phyloP scores from a whole-genome alignment of 257 asterid genomes.

The Parsonsia alboflavescens region DNA sequence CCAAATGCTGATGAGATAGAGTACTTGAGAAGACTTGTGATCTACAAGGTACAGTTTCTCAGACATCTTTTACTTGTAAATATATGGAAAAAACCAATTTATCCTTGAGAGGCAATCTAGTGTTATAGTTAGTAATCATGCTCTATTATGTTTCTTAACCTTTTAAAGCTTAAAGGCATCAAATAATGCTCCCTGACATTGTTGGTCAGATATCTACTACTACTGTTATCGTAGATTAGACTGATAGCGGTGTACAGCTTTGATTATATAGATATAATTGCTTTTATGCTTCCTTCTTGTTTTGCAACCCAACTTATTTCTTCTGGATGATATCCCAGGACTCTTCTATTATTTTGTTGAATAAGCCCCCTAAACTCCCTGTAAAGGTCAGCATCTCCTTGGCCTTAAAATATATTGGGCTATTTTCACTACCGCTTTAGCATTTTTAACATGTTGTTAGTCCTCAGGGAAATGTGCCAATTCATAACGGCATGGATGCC shows the following conservation, averaged over 20 bases:
- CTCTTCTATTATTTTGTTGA: conserved; percentile 75
- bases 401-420: conserved; percentile 8
- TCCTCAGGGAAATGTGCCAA: conserved; percentile 60
- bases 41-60: conserved; percentile 56
- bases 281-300: neutral
- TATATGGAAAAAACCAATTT: neutral
- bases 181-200: neutral
- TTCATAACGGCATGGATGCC: conserved; percentile 98
- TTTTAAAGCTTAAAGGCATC: neutral
- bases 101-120: neutral
- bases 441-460: conserved; percentile 18
- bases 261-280: neutral
- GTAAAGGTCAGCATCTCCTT: conserved; percentile 54
- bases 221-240: neutral
- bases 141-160: neutral
- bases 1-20: conserved; percentile 97
- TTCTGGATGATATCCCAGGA: conserved; percentile 48
- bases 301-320: conserved; percentile 8
- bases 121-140: neutral
- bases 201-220: neutral
- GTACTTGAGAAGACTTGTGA: conserved; percentile 74
- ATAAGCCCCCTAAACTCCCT: conserved; percentile 95
- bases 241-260: neutral
- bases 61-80: neutral
- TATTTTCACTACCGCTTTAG: conserved; percentile 2